Evolutionary conservation across 257 asterid species (phyloP), one percentile per base, ranked within the genome.

Genomic region (Plantago major): DNA sequence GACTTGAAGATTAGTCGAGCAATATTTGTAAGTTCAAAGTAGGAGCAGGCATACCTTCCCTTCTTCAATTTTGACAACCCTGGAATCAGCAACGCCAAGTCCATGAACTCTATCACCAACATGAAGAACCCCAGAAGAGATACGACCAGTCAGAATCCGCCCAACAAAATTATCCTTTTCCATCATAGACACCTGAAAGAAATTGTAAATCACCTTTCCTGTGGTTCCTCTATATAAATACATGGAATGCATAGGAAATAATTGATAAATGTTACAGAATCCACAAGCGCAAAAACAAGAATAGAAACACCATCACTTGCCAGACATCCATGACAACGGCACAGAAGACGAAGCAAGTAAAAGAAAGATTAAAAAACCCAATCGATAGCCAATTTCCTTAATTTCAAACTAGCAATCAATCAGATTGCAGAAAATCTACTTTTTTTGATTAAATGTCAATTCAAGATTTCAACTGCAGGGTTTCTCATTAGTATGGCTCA

Each of bases 181-280:
- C 99, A 93, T 89, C 99, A 93, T 93, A 53, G 99, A 93, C 73
- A 93, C 99, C 99, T 93, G 85, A 74, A 82, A 86, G 67, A 59
- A 82, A 76, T 85, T 77, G 73, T 77, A 85, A 79, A 71, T 76
- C 66, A 73, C 70, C 76, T 69, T 73, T 72, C 74, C 78, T 77
- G 73, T 72, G 59, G 71, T 64, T 70, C 58, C 70, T 63, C 67
- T 60, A 57, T 61, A 67, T 55, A n/a, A n/a, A n/a, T n/a, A 37
- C 53, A 60, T 66, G 22, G 61, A 71, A 46, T 66, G 58, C 67
- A 66, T 10, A 13, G 57, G 53, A 18, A 61, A 48, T 65, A 55
- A 51, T 37, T 63, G 65, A 70, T 71, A 13, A 55, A 59, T 65
- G 55, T 47, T 47, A 56, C 54, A 55, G 17, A 12, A 18, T 57